phyloP scores from a whole-genome alignment of 768 basidiomycete species.

The Boletales sp. region DNA sequence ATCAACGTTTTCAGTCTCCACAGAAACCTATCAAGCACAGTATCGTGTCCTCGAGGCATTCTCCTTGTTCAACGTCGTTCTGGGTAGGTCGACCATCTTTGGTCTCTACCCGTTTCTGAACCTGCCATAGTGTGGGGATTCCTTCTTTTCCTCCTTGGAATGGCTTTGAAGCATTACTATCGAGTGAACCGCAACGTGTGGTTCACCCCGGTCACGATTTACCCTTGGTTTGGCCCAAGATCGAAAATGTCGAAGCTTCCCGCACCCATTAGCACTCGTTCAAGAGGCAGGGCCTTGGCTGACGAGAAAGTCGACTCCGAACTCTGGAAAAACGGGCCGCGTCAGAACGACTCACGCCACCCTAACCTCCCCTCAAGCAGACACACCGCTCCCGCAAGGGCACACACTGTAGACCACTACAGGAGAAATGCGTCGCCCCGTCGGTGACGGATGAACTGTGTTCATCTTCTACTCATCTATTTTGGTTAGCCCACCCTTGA shows the following conservation, averaged over 20 bases:
- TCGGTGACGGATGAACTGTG: slow-evolving; percentile 34
- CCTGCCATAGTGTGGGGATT: slow-evolving; percentile 44
- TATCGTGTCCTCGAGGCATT: slow-evolving; percentile 81
- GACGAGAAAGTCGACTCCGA: slow-evolving; percentile 27
- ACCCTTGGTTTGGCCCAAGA: slow-evolving; percentile 63
- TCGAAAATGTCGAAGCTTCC: slow-evolving; percentile 38
- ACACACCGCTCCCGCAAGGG: slow-evolving; percentile 23
- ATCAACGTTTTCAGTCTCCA: slow-evolving; percentile 53
- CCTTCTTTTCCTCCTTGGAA: slow-evolving; percentile 41
- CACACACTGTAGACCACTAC: slow-evolving; percentile 34
- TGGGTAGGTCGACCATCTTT: slow-evolving; percentile 44
- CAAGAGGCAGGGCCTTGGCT: slow-evolving; percentile 30
- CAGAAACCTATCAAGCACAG: slow-evolving; percentile 86
- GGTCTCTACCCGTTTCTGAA: slow-evolving; percentile 4
- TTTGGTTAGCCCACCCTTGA: slow-evolving; percentile 12
- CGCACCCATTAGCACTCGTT: slow-evolving; percentile 36
- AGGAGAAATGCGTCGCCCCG: slow-evolving; percentile 41
- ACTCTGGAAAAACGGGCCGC: slow-evolving; percentile 19
- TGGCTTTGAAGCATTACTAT: slow-evolving; percentile 42
- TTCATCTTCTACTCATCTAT: slow-evolving; percentile 1
- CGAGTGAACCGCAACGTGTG: slow-evolving; percentile 53
- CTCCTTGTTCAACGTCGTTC: slow-evolving; percentile 70
- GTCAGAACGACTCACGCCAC: slow-evolving; percentile 17
- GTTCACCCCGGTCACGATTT: slow-evolving; percentile 65
- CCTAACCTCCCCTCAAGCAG: slow-evolving; percentile 17